phyloP scores from a whole-genome alignment of 2,329 filamentous ascomycete genomes.

The Penicillium corylophilum region DNA sequence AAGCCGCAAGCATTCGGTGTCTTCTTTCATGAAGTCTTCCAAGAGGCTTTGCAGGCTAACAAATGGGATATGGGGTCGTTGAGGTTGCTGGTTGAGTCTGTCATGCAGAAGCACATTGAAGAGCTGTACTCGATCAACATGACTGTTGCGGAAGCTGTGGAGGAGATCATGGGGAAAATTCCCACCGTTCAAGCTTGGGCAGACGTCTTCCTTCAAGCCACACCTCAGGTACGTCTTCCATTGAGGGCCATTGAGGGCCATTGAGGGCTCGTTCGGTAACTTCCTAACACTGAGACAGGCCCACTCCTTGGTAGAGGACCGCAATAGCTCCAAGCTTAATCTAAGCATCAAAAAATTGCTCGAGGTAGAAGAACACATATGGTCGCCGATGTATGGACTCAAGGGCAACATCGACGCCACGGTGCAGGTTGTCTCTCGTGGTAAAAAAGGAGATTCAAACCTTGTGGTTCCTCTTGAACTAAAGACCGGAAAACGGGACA shows the following conservation, averaged over 20 bases:
- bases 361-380: constrained; percentile 95
- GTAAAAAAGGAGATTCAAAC: constrained; percentile 64
- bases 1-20: constrained; percentile 87
- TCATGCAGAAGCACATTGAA: constrained; percentile 77
- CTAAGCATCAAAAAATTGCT: constrained; percentile 92
- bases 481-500: constrained; percentile 83
- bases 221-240: constrained; percentile 59
- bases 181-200: constrained; percentile 82
- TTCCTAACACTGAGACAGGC: constrained; percentile 45
- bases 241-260: background rate
- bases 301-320: constrained; percentile 74
- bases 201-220: constrained; percentile 69
- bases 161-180: constrained; percentile 81
- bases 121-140: constrained; percentile 86
- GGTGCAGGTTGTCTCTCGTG: constrained; percentile 78
- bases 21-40: constrained; percentile 92
- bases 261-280: constrained; percentile 6
- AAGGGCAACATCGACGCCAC: constrained; percentile 99
- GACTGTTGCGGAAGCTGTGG: constrained; percentile 67
- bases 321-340: constrained; percentile 70
- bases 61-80: constrained; percentile 73
- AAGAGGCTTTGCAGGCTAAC: constrained; percentile 81
- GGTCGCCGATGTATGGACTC: constrained; percentile 95
- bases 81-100: constrained; percentile 62
- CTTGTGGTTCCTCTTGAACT: constrained; percentile 91